phyloP scores from a whole-genome alignment of 345 rosid genomes.

The Erodium maritimum region DNA sequence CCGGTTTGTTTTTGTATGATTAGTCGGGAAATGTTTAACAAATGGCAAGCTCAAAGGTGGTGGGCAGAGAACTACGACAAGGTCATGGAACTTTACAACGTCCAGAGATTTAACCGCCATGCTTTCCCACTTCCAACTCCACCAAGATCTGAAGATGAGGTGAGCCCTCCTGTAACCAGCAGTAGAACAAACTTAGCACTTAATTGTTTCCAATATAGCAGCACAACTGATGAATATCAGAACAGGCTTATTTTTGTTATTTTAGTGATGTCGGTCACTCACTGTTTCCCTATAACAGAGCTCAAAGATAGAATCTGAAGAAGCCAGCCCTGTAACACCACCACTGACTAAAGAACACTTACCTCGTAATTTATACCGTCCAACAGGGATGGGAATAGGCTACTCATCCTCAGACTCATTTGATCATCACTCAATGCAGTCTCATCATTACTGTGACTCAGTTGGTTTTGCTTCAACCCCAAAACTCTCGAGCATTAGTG shows the following conservation, averaged over 20 bases:
- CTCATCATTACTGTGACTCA: slow-evolving; percentile 55
- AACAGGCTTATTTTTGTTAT: too few species aligned
- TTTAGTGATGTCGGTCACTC: too few species aligned
- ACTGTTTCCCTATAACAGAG: slow-evolving; percentile 24
- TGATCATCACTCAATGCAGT: slow-evolving; percentile 56
- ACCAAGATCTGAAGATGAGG: slow-evolving; percentile 91
- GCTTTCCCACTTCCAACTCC: slow-evolving; percentile 89
- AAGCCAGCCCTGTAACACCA: slow-evolving; percentile 79
- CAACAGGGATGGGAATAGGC: slow-evolving; percentile 39
- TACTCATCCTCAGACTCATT: slow-evolving; percentile 77
- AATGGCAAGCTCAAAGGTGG: slow-evolving; percentile 96
- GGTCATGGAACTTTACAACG: slow-evolving; percentile 95
- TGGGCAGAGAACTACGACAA: slow-evolving; percentile 97
- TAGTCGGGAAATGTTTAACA: slow-evolving; percentile 93
- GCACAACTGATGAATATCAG: too few species aligned
- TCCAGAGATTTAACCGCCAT: slow-evolving; percentile 89
- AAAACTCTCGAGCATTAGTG: slow-evolving; percentile 83
- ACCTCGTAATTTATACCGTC: slow-evolving; percentile 70
- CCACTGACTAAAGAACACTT: slow-evolving; percentile 60
- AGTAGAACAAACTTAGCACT: too few species aligned
- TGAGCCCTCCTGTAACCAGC: slow-evolving; percentile 17
- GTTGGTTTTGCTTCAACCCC: slow-evolving; percentile 69
- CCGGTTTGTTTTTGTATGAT: slow-evolving; percentile 17
- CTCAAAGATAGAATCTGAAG: slow-evolving; percentile 61
- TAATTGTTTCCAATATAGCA: too few species aligned